Conservation (phyloP, 78 protist genomes). For the Blattamonas nauphoetae region DNA sequence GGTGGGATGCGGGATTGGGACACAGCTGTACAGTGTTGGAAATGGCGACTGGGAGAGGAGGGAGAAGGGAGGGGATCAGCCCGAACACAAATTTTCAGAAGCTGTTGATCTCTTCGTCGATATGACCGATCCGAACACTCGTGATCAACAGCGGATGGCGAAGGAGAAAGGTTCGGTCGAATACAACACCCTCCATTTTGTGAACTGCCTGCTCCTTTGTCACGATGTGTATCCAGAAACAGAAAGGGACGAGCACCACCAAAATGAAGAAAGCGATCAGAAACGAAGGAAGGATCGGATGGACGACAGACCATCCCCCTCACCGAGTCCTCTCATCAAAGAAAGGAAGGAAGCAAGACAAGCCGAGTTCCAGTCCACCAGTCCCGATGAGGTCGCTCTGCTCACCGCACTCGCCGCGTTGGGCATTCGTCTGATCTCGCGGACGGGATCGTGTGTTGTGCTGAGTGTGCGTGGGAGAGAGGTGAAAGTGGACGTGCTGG, state of each 20-base stretch:
- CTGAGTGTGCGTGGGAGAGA: not conserved
- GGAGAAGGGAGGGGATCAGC: not conserved
- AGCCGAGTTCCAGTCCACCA: constrained; percentile 15
- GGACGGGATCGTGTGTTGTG: not conserved
- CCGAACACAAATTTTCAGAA: not conserved
- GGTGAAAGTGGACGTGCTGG: constrained; percentile 36
- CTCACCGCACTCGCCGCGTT: not conserved
- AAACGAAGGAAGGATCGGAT: too few species aligned
- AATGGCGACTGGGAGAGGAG: not conserved
- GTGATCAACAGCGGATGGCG: too few species aligned
- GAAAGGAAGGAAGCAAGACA: too few species aligned
- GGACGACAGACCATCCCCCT: too few species aligned
- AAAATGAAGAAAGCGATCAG: too few species aligned
- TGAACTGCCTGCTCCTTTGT: not conserved
- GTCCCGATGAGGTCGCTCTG: constrained; percentile 22
- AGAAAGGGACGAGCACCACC: too few species aligned
- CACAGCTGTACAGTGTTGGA: not conserved
- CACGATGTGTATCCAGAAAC: too few species aligned
- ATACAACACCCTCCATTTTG: too few species aligned
- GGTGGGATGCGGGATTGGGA: not conserved
- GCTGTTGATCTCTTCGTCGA: too few species aligned
- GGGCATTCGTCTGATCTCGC: not conserved
- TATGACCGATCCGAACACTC: too few species aligned
- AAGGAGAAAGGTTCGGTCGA: too few species aligned
- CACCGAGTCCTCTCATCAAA: too few species aligned